Base-by-base conservation (phyloP, 2,329 filamentous ascomycete genomes). In the Sarocladiaceae sp. region DNA sequence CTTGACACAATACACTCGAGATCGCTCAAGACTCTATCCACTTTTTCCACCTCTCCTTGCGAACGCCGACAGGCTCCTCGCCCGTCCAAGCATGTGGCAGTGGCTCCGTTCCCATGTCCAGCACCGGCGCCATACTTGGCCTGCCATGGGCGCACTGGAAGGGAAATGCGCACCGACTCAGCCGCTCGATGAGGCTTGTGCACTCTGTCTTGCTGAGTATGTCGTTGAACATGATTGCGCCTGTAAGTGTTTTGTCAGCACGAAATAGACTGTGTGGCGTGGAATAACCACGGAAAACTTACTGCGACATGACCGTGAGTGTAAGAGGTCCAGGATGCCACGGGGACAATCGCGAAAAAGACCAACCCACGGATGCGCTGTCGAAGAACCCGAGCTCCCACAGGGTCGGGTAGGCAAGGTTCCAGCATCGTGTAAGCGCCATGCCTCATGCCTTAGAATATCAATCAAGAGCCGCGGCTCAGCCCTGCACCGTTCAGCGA, bases 221-320 rank as follows among this genome's bases (percentile, higher is more conserved):
- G 60, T 95, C 90, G 59, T 93, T 93, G 68, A 95, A 95, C 88
- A 92, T 93, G 64, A 94, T 84, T 2, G 90, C 88, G 31, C 44
- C 44, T 48, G 44, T 4, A 17, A n/a, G n/a, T 8, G 3, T n/a
- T 15, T 48, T 5, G 22, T 4, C 15, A 8, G 33, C 15, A 25
- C 4, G 3, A 6, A 28, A 26, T 48, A 23, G 4, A 15, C 20
- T 12, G 15, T 12, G 15, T 6, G 5, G 12, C 10, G 18, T 10
- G 37, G 37, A 17, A 20, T 23, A 20, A 22, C 3, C 12, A 20
- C 10, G 17, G 44, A 6, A 23, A 42, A 48, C 44, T 48, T 15
- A 78, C 87, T 89, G 51, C 88, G 77, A 61, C 89, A 94, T 1
- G 89, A 83, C 52, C 87, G 78, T 0, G 87, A 91, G 61, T 90